These are phyloP conservation scores for Chlorella variabilis DNA, from an alignment of 163 green algal genomes.

Conservation along the genomic window DNA sequence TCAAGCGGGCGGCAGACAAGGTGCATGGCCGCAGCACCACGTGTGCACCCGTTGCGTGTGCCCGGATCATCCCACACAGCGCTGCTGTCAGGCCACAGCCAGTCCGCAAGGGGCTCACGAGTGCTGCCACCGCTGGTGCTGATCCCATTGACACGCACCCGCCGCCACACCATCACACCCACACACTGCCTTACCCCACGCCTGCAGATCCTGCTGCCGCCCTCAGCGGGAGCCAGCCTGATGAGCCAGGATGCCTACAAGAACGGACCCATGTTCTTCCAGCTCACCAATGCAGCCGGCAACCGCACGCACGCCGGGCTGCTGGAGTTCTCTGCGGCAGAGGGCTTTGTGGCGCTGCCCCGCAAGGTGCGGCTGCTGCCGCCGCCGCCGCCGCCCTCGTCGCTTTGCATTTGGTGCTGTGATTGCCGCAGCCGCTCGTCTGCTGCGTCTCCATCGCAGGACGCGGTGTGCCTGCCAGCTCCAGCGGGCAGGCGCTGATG, in stretches of 20 bases:
- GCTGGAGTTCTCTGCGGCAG: slow-evolving; percentile 81
- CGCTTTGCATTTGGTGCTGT: not conserved
- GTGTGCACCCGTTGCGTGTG: too few species aligned
- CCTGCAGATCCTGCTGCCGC: slow-evolving; percentile 79
- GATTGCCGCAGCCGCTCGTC: not conserved
- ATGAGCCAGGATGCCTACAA: slow-evolving; percentile 59
- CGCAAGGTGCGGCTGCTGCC: slow-evolving; percentile 67
- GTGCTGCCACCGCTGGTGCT: too few species aligned
- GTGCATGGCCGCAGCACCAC: too few species aligned
- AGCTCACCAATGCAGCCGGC: slow-evolving; percentile 56
- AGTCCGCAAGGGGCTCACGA: too few species aligned
- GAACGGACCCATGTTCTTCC: slow-evolving; percentile 76
- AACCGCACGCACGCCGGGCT: slow-evolving; percentile 69
- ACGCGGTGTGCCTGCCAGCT: too few species aligned
- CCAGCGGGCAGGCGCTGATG: too few species aligned
- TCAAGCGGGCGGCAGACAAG: slow-evolving; percentile 78
- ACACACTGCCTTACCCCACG: too few species aligned
- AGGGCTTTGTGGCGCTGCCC: slow-evolving; percentile 79
- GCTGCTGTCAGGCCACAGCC: too few species aligned
- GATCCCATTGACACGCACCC: too few species aligned
- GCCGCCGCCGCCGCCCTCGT: not conserved
- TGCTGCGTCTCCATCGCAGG: too few species aligned
- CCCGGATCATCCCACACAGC: too few species aligned
- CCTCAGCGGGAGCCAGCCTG: slow-evolving; percentile 58
- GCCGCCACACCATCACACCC: too few species aligned